These are phyloP conservation scores for Aspergillus ruber DNA, from an alignment of 2,329 filamentous ascomycete species.

Conservation along the genomic window DNA sequence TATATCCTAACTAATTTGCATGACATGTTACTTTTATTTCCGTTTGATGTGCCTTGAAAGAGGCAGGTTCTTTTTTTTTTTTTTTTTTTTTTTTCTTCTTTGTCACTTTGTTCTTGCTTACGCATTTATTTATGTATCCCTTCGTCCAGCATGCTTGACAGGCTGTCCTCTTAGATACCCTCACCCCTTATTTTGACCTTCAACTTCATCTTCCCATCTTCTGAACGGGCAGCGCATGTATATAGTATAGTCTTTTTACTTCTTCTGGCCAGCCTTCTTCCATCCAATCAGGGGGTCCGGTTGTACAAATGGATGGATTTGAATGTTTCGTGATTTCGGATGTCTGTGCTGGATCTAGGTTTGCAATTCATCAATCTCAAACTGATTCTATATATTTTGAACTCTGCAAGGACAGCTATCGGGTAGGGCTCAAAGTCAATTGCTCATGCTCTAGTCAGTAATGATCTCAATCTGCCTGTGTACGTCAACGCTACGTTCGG, in stretches of 20 bases:
- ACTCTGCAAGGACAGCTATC: no score
- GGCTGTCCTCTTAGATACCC: background rate
- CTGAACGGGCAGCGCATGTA: background rate
- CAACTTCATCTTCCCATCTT: background rate
- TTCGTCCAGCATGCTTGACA: background rate
- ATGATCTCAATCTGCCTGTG: no score
- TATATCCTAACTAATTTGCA: background rate
- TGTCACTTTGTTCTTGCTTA: background rate
- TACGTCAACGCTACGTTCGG: no score
- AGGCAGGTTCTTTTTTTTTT: background rate
- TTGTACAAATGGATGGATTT: background rate
- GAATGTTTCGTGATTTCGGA: background rate
- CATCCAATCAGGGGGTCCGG: background rate
- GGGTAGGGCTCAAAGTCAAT: no score
- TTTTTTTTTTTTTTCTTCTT: background rate
- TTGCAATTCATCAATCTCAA: no score
- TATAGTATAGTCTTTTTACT: background rate
- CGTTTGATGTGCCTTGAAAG: slow-evolving; percentile 1
- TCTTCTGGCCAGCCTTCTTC: background rate
- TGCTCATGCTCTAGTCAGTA: no score
- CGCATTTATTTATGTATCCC: background rate
- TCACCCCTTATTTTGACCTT: background rate
- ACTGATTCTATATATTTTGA: no score
- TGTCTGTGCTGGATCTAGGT: no score
- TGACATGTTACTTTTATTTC: background rate